Evolutionary conservation across 2,329 filamentous ascomycete genomes (phyloP).

Genomic region (Shiraia sp.): DNA sequence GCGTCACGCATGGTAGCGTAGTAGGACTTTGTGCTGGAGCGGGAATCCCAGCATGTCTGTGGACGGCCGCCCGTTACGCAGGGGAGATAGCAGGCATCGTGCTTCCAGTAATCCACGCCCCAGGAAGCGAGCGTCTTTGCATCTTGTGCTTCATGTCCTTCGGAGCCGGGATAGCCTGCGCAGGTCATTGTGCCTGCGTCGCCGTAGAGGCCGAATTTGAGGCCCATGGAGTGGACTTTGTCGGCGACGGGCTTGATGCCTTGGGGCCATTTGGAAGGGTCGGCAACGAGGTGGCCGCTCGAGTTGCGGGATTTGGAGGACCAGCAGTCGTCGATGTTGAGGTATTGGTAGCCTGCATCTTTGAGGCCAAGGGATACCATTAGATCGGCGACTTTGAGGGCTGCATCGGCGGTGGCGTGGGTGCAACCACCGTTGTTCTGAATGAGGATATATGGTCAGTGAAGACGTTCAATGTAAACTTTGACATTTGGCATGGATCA

Average conservation of each 20-base stretch:
- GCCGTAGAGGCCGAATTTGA: slow-evolving; percentile 67
- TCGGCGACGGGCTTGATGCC: slow-evolving; percentile 60
- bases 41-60: slow-evolving; percentile 50
- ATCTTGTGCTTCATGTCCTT: slow-evolving; percentile 61
- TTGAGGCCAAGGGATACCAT: slow-evolving; percentile 15
- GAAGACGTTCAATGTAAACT: not conserved
- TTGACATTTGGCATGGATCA: not conserved
- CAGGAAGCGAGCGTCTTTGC: slow-evolving; percentile 56
- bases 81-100: slow-evolving; percentile 36
- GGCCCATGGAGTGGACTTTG: slow-evolving; percentile 58
- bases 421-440: slow-evolving; percentile 10
- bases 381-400: slow-evolving; percentile 7
- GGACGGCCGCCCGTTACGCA: slow-evolving; percentile 11
- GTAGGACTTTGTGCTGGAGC: slow-evolving; percentile 55
- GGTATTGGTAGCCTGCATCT: slow-evolving; percentile 60
- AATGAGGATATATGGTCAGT: not conserved
- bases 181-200: slow-evolving; percentile 57
- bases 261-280: slow-evolving; percentile 59
- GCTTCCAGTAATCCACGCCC: slow-evolving; percentile 43
- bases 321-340: slow-evolving; percentile 65
- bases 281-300: slow-evolving; percentile 37
- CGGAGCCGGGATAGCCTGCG: slow-evolving; percentile 60
- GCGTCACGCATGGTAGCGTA: slow-evolving; percentile 49
- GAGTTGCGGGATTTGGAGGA: slow-evolving; percentile 50
- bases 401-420: slow-evolving; percentile 7